Conservation (phyloP, 2,329 filamentous ascomycete genomes). For the Pestalotiopsis sp. region DNA sequence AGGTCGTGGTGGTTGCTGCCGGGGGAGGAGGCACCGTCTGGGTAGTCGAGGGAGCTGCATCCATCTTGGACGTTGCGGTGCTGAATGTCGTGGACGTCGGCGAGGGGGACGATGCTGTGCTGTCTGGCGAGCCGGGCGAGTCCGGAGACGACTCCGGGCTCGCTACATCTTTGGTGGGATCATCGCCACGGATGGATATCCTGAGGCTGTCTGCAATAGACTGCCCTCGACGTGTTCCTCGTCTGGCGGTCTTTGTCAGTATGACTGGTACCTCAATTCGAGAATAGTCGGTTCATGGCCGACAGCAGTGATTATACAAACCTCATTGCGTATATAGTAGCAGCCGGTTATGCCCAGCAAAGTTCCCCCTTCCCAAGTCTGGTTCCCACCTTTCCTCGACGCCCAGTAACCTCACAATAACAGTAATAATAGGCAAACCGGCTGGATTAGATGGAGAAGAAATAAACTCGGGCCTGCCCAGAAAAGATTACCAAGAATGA, state of each 20-base stretch:
- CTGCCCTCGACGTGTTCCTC: constrained; percentile 16
- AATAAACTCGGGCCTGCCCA: constrained; percentile 8
- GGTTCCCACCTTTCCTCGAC: neutral
- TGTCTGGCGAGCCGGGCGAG: constrained; percentile 1
- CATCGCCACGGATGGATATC: constrained; percentile 10
- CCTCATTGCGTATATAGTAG: constrained; percentile 1
- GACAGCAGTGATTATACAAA: neutral
- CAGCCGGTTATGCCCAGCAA: neutral
- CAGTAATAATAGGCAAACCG: neutral
- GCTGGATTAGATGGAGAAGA: constrained; percentile 6
- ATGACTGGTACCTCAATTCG: neutral
- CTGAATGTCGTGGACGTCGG: neutral
- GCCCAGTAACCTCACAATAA: neutral
- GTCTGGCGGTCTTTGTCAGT: constrained; percentile 7
- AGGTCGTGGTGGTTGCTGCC: neutral
- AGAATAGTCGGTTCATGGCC: neutral
- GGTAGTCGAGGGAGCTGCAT: neutral
- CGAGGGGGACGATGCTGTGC: neutral
- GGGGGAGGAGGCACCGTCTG: neutral
- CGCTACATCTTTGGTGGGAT: neutral
- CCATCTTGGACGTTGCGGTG: neutral
- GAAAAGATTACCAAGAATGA: neutral
- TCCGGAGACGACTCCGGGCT: neutral
- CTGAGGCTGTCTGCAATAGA: constrained; percentile 11
- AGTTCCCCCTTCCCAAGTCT: neutral